Evolutionary conservation across 805 yeast genomes (phyloP), one percentile per base, ranked within the genome.

Genomic region (Hanseniaspora pseudoguilliermondii): DNA sequence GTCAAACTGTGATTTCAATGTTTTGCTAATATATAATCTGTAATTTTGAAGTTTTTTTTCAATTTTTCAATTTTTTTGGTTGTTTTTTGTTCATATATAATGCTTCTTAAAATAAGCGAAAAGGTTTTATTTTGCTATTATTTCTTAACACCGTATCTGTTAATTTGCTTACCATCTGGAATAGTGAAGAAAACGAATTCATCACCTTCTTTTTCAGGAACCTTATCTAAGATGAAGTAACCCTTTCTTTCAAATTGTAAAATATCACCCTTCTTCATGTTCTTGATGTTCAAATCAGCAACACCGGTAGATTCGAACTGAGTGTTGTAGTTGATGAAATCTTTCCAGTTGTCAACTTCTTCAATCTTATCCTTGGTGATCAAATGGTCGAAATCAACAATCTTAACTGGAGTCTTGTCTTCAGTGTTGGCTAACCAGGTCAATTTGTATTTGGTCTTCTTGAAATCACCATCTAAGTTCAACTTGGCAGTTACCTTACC

Each of bases 241-340:
- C 97, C 97, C 75, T 91, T 91, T 77, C 97, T 86, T 74, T 91
- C 97, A 62, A 91, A 89, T 74, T 91, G 97, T 63, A 91, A 81
- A 57, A 90, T 75, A 62, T 87, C 96, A 61, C 95, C 96, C 62
- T 75, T 84, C 74, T 86, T 82, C 78, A 91, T 77, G 53, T 76
- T 72, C 65, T 78, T 78, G 60, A 90, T 79, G 66, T 89, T 90
- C 59, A 80, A 68, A 69, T 91, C 97, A 61, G 87, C 97, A 62
- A 78, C 64, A 32, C 91, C 96, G 44, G 74, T 67, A 48, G 87
- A 73, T 65, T 78, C 84, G 80, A 91, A 89, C 70, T 86, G 91
- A 43, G 97, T 88, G 62, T 82, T 74, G 59, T 86, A 86, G 43
- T 96, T 91, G 59, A 91, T 71, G 81, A 82, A 91, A 67, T 91